Evolutionary conservation across 495 filamentous ascomycete species (phyloP), one percentile per base, ranked within the genome.

Genomic region (Aspergillus hancockii): DNA sequence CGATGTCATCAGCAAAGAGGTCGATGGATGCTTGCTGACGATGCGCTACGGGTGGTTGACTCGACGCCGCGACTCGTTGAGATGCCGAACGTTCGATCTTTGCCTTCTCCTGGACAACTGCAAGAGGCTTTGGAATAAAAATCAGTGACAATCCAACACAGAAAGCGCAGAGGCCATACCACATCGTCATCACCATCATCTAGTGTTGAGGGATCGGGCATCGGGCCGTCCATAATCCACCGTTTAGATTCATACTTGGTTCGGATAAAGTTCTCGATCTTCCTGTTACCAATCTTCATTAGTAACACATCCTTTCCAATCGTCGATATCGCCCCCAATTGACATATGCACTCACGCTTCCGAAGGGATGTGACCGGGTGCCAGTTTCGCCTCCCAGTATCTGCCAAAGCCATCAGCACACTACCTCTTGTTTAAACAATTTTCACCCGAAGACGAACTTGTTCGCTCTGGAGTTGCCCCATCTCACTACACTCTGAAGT

Each of bases 191-290:
- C 90, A 7, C 89, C 91, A 31, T 79, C 87, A 67, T 92, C 89
- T 54, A 98, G 74, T n/a, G 87, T 91, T 0, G 89, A 80, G 22
- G 95, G 95, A 66, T 97, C 91, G 9, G 95, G 95, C 75, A 97
- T 92, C 12, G 82, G 84, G 3, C 95, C 94, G 58, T 98, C 95
- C 93, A 97, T 97, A 2, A 92, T 90, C 94, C 94, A 98, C 75
- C 95, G 81, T 80, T 96, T 98, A 9, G 91, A 88, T 66, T 98
- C 94, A 72, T 98, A 98, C 74, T 98, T 98, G 36, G 94, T 98
- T 45, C 95, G 85, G 61, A 98, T 97, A 64, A 98, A 98, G 75
- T 97, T 98, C 81, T 98, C 94, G 62, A 98, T 98, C 79, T 98
- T 98, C 46, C 85, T 88, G 49, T 57, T 22, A 7, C 14, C 40